A percentile compares a stretch with the other conserved stretches of the same genome.
Evolutionary conservation across 2,329 filamentous ascomycete species (phyloP).

Genomic region (Aurifilum marmelostoma): DNA sequence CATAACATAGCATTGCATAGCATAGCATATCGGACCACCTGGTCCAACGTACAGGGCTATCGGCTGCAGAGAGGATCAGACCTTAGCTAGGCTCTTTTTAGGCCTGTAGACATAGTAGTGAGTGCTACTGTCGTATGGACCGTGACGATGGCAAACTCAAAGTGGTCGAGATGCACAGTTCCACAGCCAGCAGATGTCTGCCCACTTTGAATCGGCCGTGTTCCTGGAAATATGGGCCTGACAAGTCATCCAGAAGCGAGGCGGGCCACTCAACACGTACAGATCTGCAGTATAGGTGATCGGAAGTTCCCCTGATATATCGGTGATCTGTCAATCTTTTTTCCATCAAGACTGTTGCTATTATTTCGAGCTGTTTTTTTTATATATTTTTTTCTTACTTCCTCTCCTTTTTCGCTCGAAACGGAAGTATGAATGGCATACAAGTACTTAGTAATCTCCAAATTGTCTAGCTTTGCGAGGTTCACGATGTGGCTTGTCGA

Average conservation of each 20-base stretch:
- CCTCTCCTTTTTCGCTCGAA: not conserved
- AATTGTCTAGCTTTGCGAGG: not conserved
- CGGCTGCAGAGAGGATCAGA: too few species aligned
- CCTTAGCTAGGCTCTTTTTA: not conserved
- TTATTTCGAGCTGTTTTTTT: not conserved
- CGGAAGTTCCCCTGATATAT: not conserved
- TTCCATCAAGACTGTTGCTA: too few species aligned
- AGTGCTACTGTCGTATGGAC: not conserved
- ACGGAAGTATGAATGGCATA: not conserved
- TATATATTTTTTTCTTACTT: not conserved
- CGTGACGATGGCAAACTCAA: not conserved
- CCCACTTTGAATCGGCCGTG: not conserved
- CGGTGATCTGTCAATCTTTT: not conserved
- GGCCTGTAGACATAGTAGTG: too few species aligned
- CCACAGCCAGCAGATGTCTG: not conserved
- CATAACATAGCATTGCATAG: not conserved
- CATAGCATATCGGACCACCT: not conserved
- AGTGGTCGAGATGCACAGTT: not conserved
- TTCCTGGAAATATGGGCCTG: not conserved
- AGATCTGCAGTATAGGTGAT: not conserved
- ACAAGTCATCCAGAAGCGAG: not conserved
- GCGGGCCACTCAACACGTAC: not conserved
- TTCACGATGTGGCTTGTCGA: not conserved
- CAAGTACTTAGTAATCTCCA: too few species aligned
- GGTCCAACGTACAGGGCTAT: not conserved